Percentiles rank a stretch among this genome's conserved stretches.
Evolutionary conservation across 2,329 filamentous ascomycete genomes (phyloP).

Genomic region (Aureobasidium subglaciale): DNA sequence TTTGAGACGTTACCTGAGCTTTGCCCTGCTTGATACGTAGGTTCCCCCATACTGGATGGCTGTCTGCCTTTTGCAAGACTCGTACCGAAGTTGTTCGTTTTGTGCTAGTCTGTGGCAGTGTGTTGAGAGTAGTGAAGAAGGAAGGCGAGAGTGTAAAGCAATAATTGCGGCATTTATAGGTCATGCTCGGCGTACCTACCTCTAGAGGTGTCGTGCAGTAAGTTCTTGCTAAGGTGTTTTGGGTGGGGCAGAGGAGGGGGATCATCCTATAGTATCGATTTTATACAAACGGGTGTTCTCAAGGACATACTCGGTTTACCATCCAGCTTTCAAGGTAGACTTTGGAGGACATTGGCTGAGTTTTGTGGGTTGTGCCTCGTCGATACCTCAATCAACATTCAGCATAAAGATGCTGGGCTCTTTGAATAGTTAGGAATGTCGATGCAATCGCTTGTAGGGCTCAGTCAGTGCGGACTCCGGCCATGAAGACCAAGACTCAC

Average conservation of each 20-base stretch:
- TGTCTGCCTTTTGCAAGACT: background rate
- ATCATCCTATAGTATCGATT: background rate
- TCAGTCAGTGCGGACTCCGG: no score
- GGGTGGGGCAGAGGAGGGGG: slow-evolving; percentile 3
- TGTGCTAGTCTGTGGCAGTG: background rate
- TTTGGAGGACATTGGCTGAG: no score
- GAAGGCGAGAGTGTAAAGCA: background rate
- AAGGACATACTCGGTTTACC: background rate
- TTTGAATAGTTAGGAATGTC: background rate
- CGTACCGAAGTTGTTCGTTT: background rate
- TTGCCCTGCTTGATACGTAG: slow-evolving; percentile 8
- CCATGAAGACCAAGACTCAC: background rate
- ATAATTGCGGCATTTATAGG: background rate
- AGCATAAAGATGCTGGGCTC: background rate
- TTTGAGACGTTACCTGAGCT: slow-evolving; percentile 15
- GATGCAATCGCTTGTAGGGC: background rate
- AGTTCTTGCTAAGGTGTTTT: background rate
- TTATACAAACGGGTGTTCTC: background rate
- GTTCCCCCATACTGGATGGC: background rate
- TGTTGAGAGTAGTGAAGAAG: background rate
- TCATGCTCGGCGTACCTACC: slow-evolving; percentile 8
- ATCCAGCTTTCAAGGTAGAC: no score
- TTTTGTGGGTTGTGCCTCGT: no score
- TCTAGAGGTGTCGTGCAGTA: slow-evolving; percentile 7
- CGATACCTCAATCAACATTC: no score